These are phyloP conservation scores for Dactylonectria estremocensis DNA, from an alignment of 2,329 filamentous ascomycete species.

Conservation along the genomic window DNA sequence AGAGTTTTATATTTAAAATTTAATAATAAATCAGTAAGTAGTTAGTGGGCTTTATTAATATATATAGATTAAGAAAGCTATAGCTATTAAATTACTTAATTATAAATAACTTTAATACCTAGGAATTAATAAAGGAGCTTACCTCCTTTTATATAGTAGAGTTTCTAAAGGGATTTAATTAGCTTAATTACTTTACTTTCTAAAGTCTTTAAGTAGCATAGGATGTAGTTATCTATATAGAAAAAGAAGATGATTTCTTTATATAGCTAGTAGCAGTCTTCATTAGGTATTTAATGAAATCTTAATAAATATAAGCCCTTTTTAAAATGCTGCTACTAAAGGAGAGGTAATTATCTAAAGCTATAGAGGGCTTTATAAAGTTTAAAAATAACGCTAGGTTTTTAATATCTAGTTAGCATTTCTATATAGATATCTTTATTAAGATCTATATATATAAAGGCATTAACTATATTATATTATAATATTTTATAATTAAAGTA, in stretches of 20 bases:
- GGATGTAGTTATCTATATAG: neutral
- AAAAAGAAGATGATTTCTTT: neutral
- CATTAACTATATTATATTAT: neutral
- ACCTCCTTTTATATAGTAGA: neutral
- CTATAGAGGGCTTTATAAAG: constrained; percentile 4
- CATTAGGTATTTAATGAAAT: neutral
- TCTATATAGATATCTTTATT: neutral
- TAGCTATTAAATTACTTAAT: neutral
- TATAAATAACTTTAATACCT: neutral
- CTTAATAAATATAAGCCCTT: neutral
- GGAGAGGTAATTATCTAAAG: neutral
- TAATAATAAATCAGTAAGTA: neutral
- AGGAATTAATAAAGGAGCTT: neutral
- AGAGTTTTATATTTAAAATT: neutral
- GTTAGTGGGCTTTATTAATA: neutral
- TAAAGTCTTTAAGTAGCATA: neutral
- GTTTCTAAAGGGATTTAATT: neutral
- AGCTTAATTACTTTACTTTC: neutral
- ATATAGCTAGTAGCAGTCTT: neutral
- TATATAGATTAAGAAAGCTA: neutral
- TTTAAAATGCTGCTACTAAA: neutral
- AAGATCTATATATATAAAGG: neutral
- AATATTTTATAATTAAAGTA: neutral
- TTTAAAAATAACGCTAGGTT: neutral
- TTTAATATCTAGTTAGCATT: neutral